Percentiles rank a stretch among this genome's conserved stretches.
Conservation (phyloP, 2,329 filamentous ascomycete species). For the Pseudogymnoascus pannorum region DNA sequence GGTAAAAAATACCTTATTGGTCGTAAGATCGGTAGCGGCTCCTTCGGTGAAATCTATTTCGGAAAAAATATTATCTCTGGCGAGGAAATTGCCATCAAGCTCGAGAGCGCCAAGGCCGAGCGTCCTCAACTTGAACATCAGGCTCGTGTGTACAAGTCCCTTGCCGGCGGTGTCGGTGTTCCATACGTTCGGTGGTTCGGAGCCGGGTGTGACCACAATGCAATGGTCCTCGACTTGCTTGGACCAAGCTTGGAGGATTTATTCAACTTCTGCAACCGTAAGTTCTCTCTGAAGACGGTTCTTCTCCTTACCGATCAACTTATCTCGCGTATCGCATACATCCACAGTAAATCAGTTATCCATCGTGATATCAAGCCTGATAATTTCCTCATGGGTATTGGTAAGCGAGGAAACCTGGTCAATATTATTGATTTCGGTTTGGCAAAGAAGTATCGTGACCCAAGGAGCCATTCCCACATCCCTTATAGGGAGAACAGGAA, state of each 20-base stretch:
- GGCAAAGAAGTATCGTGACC: slow-evolving; percentile 96
- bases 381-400: slow-evolving; percentile 97
- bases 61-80: slow-evolving; percentile 97
- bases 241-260: slow-evolving; percentile 89
- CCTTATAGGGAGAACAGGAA: not conserved
- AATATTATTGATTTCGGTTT: slow-evolving; percentile 96
- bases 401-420: slow-evolving; percentile 95
- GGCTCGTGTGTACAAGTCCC: slow-evolving; percentile 76
- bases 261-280: slow-evolving; percentile 99
- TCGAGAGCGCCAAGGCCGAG: slow-evolving; percentile 96
- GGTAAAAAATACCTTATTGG: slow-evolving; percentile 98
- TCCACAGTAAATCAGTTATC: slow-evolving; percentile 96
- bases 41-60: slow-evolving; percentile 93
- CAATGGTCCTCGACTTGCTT: slow-evolving; percentile 92
- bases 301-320: slow-evolving; percentile 88
- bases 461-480: slow-evolving; percentile 56
- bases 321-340: slow-evolving; percentile 96
- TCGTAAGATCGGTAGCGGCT: slow-evolving; percentile 92
- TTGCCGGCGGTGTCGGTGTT: slow-evolving; percentile 89
- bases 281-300: slow-evolving; percentile 95
- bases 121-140: slow-evolving; percentile 96
- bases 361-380: slow-evolving; percentile 98
- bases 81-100: slow-evolving; percentile 96
- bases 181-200: slow-evolving; percentile 97
- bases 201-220: slow-evolving; percentile 97